Base-by-base conservation (phyloP, 2,329 filamentous ascomycete genomes). In the Pseudogymnoascus sp. region DNA sequence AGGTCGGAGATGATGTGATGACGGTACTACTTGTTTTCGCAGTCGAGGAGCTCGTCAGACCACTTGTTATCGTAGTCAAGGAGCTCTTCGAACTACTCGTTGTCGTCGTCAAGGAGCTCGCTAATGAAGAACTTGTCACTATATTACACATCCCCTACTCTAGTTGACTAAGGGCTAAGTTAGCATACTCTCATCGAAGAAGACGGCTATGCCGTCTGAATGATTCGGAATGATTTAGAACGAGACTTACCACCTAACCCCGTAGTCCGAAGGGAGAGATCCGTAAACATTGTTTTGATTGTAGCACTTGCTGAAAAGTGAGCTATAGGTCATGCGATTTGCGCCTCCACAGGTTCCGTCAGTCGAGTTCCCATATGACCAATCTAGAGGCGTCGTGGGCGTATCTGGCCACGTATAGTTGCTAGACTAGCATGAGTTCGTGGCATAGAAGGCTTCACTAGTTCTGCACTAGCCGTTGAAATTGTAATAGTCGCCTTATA, bases 401-500 rank as follows among this genome's bases (percentile, higher is more conserved):
- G 65, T 68, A 72, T 71, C 28, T 41, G 65, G 11, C 48, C 16
- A 28, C 28, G 61, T 62, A 61, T 69, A 72, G 51, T 70, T 69
- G 8, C 71, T 71, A 2, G 63, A 66, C 61, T 70, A 64, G 41
- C 68, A 69, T 1, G 34, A 43, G 14, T 54, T 64, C 8, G 11
- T 19, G 21, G 63, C 68, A 63, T 72, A 74, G 61, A 70, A 74
- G 36, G 63, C 63, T 3, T 39, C 2, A 14, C 72, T 71, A 2
- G 65, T 70, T 19, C 72, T 71, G 62, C 72, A 74, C 13, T 43
- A 19, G 61, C 73, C 72, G 16, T 69, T 62, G 10, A 69, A 34
- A 57, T 66, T 70, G 68, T 73, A 75, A 65, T 73, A 76, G 64
- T 71, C 65, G 2, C 73, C 74, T 72, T 71, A 75, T 67, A 68